Evolutionary conservation across 192 early-diverging fungal species (phyloP).

Genomic region (Backusella luteola): DNA sequence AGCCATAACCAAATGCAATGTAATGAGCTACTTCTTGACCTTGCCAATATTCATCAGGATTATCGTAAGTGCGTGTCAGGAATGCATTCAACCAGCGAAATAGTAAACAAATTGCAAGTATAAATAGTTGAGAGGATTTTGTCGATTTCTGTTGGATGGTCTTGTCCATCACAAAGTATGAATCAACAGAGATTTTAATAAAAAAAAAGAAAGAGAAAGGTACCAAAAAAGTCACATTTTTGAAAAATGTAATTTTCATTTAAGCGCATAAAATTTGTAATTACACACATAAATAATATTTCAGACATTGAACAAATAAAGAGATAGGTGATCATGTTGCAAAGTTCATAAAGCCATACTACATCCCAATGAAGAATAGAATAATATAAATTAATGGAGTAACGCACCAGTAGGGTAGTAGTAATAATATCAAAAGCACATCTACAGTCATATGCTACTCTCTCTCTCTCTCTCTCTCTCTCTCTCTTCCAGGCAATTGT

Average conservation of each 20-base stretch:
- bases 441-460: too few species aligned
- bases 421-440: too few species aligned
- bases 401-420: too few species aligned
- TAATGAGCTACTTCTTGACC: slow-evolving; percentile 88
- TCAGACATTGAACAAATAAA: too few species aligned
- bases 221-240: background rate
- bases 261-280: too few species aligned
- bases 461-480: too few species aligned
- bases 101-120: slow-evolving; percentile 18
- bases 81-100: slow-evolving; percentile 66
- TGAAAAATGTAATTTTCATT: background rate
- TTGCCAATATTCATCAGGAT: slow-evolving; percentile 99
- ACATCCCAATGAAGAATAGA: too few species aligned
- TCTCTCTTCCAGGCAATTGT: too few species aligned
- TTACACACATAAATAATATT: too few species aligned
- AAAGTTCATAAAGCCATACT: too few species aligned
- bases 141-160: slow-evolving; percentile 11
- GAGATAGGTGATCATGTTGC: too few species aligned
- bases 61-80: slow-evolving; percentile 73
- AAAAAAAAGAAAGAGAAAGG: background rate
- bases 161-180: background rate
- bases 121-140: background rate
- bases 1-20: slow-evolving; percentile 86
- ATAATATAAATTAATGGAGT: too few species aligned
- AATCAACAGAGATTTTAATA: background rate